Conservation (phyloP, 331 rosid genomes). For the Cydonia oblonga region DNA sequence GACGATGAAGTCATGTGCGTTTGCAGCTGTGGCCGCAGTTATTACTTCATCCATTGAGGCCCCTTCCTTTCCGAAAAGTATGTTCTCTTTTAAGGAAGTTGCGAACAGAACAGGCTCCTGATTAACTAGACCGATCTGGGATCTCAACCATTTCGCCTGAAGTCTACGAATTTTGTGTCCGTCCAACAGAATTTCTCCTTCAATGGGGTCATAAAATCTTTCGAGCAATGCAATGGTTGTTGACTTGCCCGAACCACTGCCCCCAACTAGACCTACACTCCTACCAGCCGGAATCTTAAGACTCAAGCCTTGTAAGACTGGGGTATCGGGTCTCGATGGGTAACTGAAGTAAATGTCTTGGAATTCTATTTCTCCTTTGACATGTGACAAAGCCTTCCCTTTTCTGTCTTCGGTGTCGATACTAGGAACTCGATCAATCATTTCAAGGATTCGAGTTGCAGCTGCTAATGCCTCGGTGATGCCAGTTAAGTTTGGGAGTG, state of each 20-base stretch:
- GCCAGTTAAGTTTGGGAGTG: conserved; percentile 80
- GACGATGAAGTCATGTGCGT: conserved; percentile 77
- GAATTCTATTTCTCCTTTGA: conserved; percentile 68
- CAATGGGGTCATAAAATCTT: conserved; percentile 81
- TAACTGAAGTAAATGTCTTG: conserved; percentile 48
- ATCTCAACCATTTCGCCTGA: conserved; percentile 82
- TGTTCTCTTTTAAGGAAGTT: conserved; percentile 71
- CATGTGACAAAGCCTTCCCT: conserved; percentile 74
- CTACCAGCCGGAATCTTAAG: conserved; percentile 68
- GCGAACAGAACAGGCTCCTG: conserved; percentile 96
- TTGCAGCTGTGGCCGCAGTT: conserved; percentile 66
- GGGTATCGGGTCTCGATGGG: conserved; percentile 69
- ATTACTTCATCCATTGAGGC: conserved; percentile 68
- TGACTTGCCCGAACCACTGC: conserved; percentile 91
- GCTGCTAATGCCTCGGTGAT: conserved; percentile 67
- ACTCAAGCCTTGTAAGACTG: conserved; percentile 55
- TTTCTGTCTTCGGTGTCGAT: conserved; percentile 66
- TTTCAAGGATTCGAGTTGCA: conserved; percentile 56
- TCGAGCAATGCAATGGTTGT: conserved; percentile 71
- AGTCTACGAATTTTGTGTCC: conserved; percentile 60
- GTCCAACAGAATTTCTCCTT: conserved; percentile 72
- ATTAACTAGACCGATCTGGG: conserved; percentile 73
- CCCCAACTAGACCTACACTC: conserved; percentile 72
- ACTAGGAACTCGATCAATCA: conserved; percentile 56
- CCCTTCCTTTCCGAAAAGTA: conserved; percentile 82